Evolutionary conservation across 441 rosid genomes (phyloP), one percentile per base, ranked within the genome.

Genomic region (Gossypium trilobum): DNA sequence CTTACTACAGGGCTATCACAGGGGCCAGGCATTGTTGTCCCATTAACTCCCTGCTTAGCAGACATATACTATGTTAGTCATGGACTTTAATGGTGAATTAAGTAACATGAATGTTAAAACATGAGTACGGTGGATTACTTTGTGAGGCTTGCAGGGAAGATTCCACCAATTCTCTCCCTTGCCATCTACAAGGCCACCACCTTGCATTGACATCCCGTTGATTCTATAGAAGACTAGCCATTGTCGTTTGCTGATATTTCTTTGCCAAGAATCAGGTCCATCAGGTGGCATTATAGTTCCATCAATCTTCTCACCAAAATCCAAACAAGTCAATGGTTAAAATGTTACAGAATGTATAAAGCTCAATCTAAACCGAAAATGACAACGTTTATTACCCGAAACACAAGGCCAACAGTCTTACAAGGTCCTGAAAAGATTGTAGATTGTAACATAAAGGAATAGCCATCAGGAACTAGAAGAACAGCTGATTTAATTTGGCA

Each of bases 1-100:
- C 90, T 86, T 75, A 87, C 98, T n/a, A 78, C 83, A 22, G 89
- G 89, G 46, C 87, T 86, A 23, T 86, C 86, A 62, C 89, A 84
- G 36, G 83, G 86, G 68, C 89, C 83, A 33, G 83, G 39, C 73
- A 56, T 60, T 61, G 85, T 86, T 2, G 83, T 80, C 56, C 87
- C 83, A 44, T 78, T 75, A 31, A 54, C 36, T 0, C 87, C 85
- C 82, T 75, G 78, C 33, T 65, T 73, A 2, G 42, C 10, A 17
- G 23, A 31, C 5, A 20, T 6, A 23, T 19, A 23, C 0, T 14
- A 23, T 51, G 64, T 73, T 20, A 63, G 62, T 29, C 11, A 50
- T 36, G 36, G 64, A 52, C 1, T 70, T 9, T 16, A 52, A 29
- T n/a, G 11, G 64, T 9, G 44, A 25, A 27, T 6, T 17, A 27